Conservation (phyloP, 2,329 filamentous ascomycete genomes). For the Fonsecaea nubica region DNA sequence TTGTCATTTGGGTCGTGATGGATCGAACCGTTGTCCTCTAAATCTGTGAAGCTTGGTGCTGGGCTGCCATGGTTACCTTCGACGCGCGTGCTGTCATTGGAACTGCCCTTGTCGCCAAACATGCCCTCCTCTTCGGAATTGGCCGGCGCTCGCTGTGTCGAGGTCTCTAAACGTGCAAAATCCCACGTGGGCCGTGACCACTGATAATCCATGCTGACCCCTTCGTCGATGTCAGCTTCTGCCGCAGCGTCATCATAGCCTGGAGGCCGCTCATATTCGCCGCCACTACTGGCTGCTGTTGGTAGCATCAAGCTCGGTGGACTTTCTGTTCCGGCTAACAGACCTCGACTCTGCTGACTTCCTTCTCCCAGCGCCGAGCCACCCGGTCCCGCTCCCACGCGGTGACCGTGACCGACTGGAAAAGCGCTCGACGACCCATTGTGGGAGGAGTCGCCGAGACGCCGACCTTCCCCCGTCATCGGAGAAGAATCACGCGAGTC, state of each 20-base stretch:
- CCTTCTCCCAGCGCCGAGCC: constrained; percentile 57
- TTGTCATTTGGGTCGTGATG: constrained; percentile 14
- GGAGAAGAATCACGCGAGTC: constrained; percentile 56
- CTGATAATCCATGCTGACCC: constrained; percentile 13
- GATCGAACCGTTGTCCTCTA: constrained; percentile 22
- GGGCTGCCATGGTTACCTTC: constrained; percentile 33
- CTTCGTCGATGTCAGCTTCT: constrained; percentile 30
- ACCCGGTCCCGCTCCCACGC: constrained; percentile 66
- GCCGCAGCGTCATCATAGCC: constrained; percentile 39
- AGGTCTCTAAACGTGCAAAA: constrained; percentile 18
- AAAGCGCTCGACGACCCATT: constrained; percentile 90
- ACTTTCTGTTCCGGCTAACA: constrained; percentile 40
- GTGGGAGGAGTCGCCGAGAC: constrained; percentile 86
- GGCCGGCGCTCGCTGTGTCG: constrained; percentile 20
- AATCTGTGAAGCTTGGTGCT: constrained; percentile 19
- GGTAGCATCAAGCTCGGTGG: constrained; percentile 30
- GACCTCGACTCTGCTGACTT: constrained; percentile 45
- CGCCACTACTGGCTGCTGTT: constrained; percentile 18
- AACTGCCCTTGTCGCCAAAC: constrained; percentile 32
- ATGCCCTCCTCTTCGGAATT: constrained; percentile 36
- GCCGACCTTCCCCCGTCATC: constrained; percentile 79
- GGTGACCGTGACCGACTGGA: constrained; percentile 75
- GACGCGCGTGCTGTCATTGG: constrained; percentile 36
- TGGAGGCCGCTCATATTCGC: constrained; percentile 42
- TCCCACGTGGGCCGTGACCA: constrained; percentile 20